Evolutionary conservation across 1,284 basidiomycete genomes (phyloP).

Genomic region (Ceraceosorus bombacis): DNA sequence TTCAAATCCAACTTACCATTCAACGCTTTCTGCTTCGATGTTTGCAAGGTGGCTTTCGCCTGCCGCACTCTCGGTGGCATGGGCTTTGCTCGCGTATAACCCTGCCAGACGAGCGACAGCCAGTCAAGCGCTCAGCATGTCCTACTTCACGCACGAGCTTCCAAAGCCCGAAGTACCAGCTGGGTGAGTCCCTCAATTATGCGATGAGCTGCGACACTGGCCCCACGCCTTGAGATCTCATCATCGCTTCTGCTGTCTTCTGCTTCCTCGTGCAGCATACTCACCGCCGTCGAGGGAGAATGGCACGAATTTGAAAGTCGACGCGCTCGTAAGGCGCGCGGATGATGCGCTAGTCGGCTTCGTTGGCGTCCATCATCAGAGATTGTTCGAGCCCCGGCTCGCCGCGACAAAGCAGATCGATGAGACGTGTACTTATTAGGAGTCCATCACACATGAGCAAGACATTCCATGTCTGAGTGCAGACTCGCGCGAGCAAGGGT

Average conservation of each 20-base stretch:
- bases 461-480: no score
- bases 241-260: conserved; percentile 2
- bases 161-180: conserved; percentile 67
- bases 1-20: no score
- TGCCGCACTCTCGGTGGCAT: no score
- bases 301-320: conserved; percentile 78
- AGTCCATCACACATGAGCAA: no score
- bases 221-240: neutral
- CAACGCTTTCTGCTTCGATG: no score
- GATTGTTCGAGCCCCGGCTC: no score
- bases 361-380: no score
- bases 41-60: no score
- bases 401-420: no score
- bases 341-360: neutral
- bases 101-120: conserved; percentile 72
- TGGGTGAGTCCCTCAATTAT: conserved; percentile 58
- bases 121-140: conserved; percentile 65
- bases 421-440: no score
- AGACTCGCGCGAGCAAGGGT: no score
- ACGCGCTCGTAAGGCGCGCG: conserved; percentile 20
- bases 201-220: conserved; percentile 2
- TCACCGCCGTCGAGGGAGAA: conserved; percentile 68
- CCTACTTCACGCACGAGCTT: conserved; percentile 74
- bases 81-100: conserved; percentile 50
- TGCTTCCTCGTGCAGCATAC: conserved; percentile 8